phyloP scores from a whole-genome alignment of 1,284 basidiomycete species.

The Neonothopanus nambi region DNA sequence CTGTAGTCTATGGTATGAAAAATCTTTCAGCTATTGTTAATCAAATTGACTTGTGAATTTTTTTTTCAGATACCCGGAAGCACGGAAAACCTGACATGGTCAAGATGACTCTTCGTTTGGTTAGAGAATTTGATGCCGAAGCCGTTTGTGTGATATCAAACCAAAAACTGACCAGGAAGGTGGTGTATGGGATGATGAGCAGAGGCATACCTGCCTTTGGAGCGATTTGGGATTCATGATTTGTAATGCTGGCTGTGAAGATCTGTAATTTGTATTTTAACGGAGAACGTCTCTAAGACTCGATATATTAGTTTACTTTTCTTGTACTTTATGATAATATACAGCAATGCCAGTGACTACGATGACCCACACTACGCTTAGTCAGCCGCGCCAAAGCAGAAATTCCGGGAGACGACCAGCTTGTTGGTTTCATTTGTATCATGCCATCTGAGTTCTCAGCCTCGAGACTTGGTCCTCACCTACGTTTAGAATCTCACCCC shows the following conservation, averaged over 20 bases:
- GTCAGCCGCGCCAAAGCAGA: too few relatives aligned
- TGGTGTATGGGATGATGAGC: conserved; percentile 62
- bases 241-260: too few relatives aligned
- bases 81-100: conserved; percentile 67
- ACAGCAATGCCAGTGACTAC: too few relatives aligned
- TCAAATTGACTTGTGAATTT: neutral
- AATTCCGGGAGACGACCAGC: too few relatives aligned
- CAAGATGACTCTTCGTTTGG: conserved; percentile 55
- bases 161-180: conserved; percentile 58
- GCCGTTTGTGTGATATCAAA: conserved; percentile 65
- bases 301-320: too few relatives aligned
- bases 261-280: too few relatives aligned
- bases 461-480: conserved; percentile 1
- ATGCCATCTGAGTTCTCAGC: conserved; percentile 1
- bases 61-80: conserved; percentile 49
- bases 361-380: too few relatives aligned
- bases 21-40: neutral
- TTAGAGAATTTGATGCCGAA: conserved; percentile 60
- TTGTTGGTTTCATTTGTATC: neutral
- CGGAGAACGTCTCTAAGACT: too few relatives aligned
- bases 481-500: conserved; percentile 36
- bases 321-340: too few relatives aligned
- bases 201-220: conserved; percentile 62
- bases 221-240: conserved; percentile 51
- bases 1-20: conserved; percentile 53